A percentile compares a stretch with the other conserved stretches of the same genome.
These are phyloP conservation scores for Blepharisma stoltei DNA, from an alignment of 73 alveolate species.

Conservation along the genomic window DNA sequence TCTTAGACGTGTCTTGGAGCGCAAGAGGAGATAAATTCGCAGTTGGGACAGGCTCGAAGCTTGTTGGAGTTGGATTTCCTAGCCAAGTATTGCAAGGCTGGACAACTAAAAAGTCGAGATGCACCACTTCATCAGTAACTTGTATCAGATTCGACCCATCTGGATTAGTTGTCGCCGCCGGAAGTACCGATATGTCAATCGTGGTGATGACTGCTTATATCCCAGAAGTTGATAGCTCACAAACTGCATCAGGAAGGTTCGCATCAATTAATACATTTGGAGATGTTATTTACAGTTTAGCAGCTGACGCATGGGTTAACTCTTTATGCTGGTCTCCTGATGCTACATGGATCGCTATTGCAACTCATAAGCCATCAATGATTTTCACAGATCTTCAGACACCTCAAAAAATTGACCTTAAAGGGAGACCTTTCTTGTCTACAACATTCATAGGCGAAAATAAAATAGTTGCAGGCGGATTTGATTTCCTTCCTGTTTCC, in stretches of 20 bases:
- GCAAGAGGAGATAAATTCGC: constrained; percentile 54
- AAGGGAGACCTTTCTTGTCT: constrained; percentile 55
- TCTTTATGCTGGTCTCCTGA: constrained; percentile 45
- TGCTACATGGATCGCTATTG: constrained; percentile 38
- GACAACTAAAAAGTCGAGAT: constrained; percentile 38
- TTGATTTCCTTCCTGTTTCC: constrained; percentile 43
- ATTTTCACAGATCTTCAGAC: constrained; percentile 47
- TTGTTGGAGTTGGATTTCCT: constrained; percentile 43
- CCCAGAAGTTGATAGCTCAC: constrained; percentile 35
- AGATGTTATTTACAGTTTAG: constrained; percentile 40
- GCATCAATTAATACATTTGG: constrained; percentile 42
- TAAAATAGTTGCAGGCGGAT: constrained; percentile 55
- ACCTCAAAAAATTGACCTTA: constrained; percentile 37
- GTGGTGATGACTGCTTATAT: constrained; percentile 43
- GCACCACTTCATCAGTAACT: constrained; percentile 41
- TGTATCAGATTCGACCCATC: constrained; percentile 49
- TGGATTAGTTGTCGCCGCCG: constrained; percentile 55
- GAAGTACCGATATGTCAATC: constrained; percentile 53
- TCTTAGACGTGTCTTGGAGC: constrained; percentile 64
- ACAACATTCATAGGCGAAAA: constrained; percentile 41
- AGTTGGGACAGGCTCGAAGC: constrained; percentile 57
- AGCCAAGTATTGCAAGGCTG: constrained; percentile 32
- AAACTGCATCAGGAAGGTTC: constrained; percentile 37
- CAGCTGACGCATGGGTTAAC: constrained; percentile 52
- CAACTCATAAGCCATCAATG: constrained; percentile 57